Percentiles rank a stretch among this genome's conserved stretches.
These are phyloP conservation scores for Phycomyces nitens DNA, from an alignment of 192 early-diverging fungal genomes.

Conservation along the genomic window DNA sequence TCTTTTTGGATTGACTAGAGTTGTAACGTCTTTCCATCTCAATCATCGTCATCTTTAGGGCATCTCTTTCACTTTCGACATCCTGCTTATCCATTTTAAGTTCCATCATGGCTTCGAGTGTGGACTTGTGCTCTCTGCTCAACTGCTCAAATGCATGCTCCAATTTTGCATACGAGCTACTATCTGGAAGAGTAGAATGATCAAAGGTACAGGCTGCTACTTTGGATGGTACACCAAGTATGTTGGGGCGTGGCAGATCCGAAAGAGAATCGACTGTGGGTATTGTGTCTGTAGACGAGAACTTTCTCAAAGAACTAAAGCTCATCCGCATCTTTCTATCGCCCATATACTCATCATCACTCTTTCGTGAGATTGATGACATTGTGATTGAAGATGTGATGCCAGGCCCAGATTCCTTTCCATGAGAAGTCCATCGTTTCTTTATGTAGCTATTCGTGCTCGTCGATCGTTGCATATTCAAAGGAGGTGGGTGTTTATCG, in stretches of 20 bases:
- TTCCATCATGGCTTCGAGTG: constrained; percentile 35
- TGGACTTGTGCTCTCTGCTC: not conserved
- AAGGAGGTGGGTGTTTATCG: not conserved
- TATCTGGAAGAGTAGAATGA: not conserved
- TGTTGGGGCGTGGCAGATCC: not conserved
- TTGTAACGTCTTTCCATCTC: constrained; percentile 31
- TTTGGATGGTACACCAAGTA: not conserved
- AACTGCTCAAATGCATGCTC: not conserved
- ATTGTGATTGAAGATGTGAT: not conserved
- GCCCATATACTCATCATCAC: not conserved
- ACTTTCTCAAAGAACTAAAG: not conserved
- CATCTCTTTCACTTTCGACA: constrained; percentile 46
- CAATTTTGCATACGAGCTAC: not conserved
- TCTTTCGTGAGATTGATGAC: not conserved
- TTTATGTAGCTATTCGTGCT: not conserved
- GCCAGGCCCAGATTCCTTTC: not conserved
- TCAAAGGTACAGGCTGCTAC: not conserved
- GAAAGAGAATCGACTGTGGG: not conserved
- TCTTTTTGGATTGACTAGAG: not conserved
- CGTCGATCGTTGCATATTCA: not conserved
- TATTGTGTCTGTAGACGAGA: not conserved
- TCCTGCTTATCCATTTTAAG: constrained; percentile 51
- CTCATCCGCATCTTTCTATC: not conserved
- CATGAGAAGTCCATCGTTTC: not conserved
- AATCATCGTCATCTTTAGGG: constrained; percentile 45